Evolutionary conservation across 2,329 filamentous ascomycete genomes (phyloP).

Genomic region (Colletotrichum sp.): DNA sequence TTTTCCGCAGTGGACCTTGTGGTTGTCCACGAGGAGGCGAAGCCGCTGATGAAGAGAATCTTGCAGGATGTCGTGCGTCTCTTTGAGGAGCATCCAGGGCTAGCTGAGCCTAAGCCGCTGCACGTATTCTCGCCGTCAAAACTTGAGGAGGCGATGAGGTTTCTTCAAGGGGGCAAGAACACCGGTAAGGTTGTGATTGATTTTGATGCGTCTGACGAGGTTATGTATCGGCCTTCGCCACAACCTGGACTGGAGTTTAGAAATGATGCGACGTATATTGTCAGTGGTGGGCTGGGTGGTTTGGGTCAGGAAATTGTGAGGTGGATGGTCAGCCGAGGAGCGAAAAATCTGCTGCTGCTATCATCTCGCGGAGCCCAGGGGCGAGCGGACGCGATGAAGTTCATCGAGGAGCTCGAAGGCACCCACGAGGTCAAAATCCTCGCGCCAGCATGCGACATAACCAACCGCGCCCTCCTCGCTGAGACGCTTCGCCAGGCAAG

Average conservation of each 20-base stretch:
- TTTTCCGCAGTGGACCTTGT: constrained; percentile 50
- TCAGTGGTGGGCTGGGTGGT: constrained; percentile 63
- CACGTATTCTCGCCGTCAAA: constrained; percentile 28
- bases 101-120: constrained; percentile 14
- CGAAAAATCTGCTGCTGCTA: constrained; percentile 55
- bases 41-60: background rate
- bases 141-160: constrained; percentile 41
- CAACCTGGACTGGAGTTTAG: constrained; percentile 21
- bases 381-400: background rate
- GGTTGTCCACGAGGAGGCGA: background rate
- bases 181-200: constrained; percentile 48
- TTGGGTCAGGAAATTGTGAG: constrained; percentile 57
- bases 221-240: background rate
- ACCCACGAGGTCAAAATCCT: constrained; percentile 33
- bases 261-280: constrained; percentile 51
- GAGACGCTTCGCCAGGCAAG: constrained; percentile 22
- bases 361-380: constrained; percentile 25
- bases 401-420: constrained; percentile 35
- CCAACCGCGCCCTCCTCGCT: constrained; percentile 28
- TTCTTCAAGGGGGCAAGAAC: constrained; percentile 48
- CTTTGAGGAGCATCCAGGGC: background rate
- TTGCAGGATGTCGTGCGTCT: background rate
- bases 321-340: constrained; percentile 51
- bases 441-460: constrained; percentile 47
- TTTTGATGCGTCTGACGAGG: background rate